Base-by-base conservation (phyloP, 371 early-diverging fungal genomes). In the Mortierella sp. region DNA sequence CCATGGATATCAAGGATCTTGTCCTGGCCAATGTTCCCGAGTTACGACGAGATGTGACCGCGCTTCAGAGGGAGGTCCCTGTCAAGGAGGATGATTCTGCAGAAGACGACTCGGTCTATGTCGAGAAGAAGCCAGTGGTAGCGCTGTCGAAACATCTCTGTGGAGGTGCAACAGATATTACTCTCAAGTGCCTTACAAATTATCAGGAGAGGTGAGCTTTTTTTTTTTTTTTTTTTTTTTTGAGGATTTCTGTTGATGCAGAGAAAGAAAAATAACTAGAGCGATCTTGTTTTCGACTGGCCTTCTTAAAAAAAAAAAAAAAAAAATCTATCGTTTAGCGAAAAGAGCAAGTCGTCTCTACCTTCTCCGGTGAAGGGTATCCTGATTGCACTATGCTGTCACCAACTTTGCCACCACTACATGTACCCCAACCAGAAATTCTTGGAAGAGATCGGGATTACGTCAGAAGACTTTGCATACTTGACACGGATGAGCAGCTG, bases 151-250 rank as follows among this genome's bases (percentile, higher is more conserved):
- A 97, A 68, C 97, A 97, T 82, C 85, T 97, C 46, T 97, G 97
- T 82, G 97, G 97, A n/a, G 89, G 91, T 21, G 97, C 97, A 11
- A 96, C 97, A 0, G 97, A 97, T 81, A 84, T 96, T 50, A 92
- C 95, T 0, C 81, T 97, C 25, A 90, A 88, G 63, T 93, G 95
- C 50, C 80, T 93, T 28, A 82, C 86, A 69, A 86, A 90, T 45
- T 93, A 88, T 64, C 85, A 84, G 51, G 65, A 70, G 37, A 60
- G 47, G 74, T 71, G 64, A 50, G 57, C n/a, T 7, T 19, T 18
- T 12, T 19, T 26, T 43, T 15, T 30, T 1, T 6, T 23, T 1
- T 30, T 50, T 2, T 9, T 1, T 14, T 50, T 47, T 21, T 45
- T 7, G n/a, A 29, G 30, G 45, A 44, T 3, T 18, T 63, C 15